These are phyloP conservation scores for Micractinium sp. DNA, from an alignment of 139 green algal genomes.

Conservation along the genomic window DNA sequence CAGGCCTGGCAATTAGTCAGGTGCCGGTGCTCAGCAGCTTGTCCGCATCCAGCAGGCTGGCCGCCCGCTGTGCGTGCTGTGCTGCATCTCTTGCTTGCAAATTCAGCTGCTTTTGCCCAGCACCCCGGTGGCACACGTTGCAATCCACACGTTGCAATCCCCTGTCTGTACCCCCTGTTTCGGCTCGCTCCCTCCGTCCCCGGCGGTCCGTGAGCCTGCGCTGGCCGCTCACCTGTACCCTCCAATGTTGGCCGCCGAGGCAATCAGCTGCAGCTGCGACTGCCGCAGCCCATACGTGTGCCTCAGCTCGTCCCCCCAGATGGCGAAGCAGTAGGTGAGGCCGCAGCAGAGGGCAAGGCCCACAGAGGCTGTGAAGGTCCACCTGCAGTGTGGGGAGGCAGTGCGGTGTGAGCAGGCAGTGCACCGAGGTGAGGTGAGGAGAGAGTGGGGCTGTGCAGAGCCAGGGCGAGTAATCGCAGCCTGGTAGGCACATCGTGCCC, in stretches of 20 bases:
- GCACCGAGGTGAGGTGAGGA: too few species aligned
- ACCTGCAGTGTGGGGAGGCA: neutral
- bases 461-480: neutral
- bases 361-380: slow-evolving; percentile 36
- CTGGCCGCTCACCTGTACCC: slow-evolving; percentile 28
- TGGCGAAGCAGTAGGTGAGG: slow-evolving; percentile 38
- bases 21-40: too few species aligned
- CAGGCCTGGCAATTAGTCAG: too few species aligned
- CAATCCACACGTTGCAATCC: too few species aligned
- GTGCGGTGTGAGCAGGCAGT: neutral
- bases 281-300: slow-evolving; percentile 32
- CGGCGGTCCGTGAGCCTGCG: too few species aligned
- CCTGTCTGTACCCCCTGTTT: too few species aligned
- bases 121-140: too few species aligned
- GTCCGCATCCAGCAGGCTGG: too few species aligned
- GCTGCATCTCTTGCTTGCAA: too few species aligned
- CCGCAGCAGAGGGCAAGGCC: slow-evolving; percentile 32
- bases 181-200: too few species aligned
- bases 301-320: slow-evolving; percentile 38
- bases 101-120: too few species aligned
- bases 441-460: neutral
- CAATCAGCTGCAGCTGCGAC: slow-evolving; percentile 31
- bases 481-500: neutral
- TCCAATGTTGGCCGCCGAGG: slow-evolving; percentile 28
- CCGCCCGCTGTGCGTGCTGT: too few species aligned